phyloP scores from a whole-genome alignment of 306 rosid genomes.

The Inga laurina region DNA sequence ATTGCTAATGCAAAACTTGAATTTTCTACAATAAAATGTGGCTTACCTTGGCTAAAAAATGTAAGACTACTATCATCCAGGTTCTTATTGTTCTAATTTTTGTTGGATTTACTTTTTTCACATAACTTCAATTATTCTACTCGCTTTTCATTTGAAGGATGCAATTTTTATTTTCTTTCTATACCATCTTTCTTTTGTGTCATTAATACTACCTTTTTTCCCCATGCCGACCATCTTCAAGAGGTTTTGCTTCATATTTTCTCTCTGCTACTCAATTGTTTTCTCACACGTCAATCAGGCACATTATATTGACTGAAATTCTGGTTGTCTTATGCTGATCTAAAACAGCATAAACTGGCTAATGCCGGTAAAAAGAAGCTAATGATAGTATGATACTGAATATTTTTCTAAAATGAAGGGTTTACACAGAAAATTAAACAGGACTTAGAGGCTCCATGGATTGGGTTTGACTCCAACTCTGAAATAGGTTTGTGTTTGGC shows the following conservation, averaged over 20 bases:
- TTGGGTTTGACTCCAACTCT: not conserved
- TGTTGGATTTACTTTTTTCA: not conserved
- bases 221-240: not conserved
- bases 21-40: conserved; percentile 46
- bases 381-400: not conserved
- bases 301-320: not conserved
- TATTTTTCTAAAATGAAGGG: not conserved
- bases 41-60: conserved; percentile 72
- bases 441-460: not conserved
- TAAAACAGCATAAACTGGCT: not conserved
- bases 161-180: conserved; percentile 2
- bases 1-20: conserved; percentile 74
- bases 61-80: conserved; percentile 43
- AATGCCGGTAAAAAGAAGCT: not conserved
- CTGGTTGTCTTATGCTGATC: not conserved
- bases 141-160: not conserved
- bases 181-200: not conserved
- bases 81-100: conserved; percentile 23
- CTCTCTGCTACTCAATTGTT: not conserved
- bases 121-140: conserved; percentile 14
- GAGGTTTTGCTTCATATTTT: not conserved
- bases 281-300: not conserved
- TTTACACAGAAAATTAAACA: not conserved
- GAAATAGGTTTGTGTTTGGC: not conserved
- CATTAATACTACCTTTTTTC: not conserved